Percentiles rank a stretch among this genome's conserved stretches.
Evolutionary conservation across 768 basidiomycete species (phyloP).

Genomic region (Kwoniella shandongensis): DNA sequence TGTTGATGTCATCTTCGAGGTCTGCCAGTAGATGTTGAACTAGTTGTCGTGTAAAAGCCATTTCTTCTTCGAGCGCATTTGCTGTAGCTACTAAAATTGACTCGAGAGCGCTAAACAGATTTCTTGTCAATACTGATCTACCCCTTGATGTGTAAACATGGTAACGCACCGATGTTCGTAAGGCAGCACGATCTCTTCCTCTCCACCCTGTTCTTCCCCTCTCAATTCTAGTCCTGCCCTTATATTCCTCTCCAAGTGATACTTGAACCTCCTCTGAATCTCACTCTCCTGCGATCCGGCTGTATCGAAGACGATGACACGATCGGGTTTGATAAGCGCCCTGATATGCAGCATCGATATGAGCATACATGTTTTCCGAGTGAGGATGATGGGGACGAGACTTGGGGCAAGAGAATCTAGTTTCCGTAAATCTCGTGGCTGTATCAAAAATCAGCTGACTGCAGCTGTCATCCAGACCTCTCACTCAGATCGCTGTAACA

Average conservation of each 20-base stretch:
- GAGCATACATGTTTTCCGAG: slow-evolving; percentile 81
- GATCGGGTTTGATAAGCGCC: slow-evolving; percentile 88
- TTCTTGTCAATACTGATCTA: background rate
- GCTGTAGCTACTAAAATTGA: slow-evolving; percentile 87
- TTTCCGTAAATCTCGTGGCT: slow-evolving; percentile 95
- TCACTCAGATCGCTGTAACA: no score
- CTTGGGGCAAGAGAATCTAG: slow-evolving; percentile 93
- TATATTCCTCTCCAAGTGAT: slow-evolving; percentile 46
- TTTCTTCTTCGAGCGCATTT: slow-evolving; percentile 90
- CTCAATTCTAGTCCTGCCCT: slow-evolving; percentile 30
- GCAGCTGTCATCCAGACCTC: background rate
- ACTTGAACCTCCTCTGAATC: slow-evolving; percentile 40
- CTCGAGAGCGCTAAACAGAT: slow-evolving; percentile 71
- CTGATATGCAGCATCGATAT: slow-evolving; percentile 95
- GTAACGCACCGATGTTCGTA: slow-evolving; percentile 51
- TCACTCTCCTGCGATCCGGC: slow-evolving; percentile 64
- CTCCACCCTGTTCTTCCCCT: slow-evolving; percentile 16
- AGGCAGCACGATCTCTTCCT: slow-evolving; percentile 35
- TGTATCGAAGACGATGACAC: slow-evolving; percentile 87
- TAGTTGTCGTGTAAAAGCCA: slow-evolving; percentile 85
- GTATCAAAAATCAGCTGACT: no score
- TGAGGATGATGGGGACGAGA: slow-evolving; percentile 88
- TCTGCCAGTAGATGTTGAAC: slow-evolving; percentile 87
- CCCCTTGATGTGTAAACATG: no score
- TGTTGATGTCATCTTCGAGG: slow-evolving; percentile 91